Base-by-base conservation (phyloP, 371 early-diverging fungal species). In the Haplosporangium sp. region DNA sequence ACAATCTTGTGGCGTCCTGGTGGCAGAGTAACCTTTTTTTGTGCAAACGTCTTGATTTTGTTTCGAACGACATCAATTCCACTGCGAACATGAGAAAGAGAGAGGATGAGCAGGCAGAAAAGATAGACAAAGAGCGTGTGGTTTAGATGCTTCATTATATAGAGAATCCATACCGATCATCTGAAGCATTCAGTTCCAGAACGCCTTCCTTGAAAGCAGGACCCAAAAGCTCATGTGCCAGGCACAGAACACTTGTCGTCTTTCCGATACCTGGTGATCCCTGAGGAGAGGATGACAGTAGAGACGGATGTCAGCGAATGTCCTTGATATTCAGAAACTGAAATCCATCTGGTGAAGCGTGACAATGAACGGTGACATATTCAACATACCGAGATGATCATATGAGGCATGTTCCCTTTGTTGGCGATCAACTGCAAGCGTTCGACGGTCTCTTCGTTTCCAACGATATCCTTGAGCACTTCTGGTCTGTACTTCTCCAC, bases 181-280 rank as follows among this genome's bases (percentile, higher is more conserved):
- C 99, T 1, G 98, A 97, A 12, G 99, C 99, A 82, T 99, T 99
- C 59, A 99, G 83, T 82, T 99, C 98, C 53, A 98, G 80, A 6
- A 96, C 93, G 9, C 92, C 94, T 58, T 98, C 97, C 80, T 96
- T 96, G 80, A 89, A 92, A 7, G 90, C 83, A n/a, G 87, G 71
- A 1, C 95, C 95, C 6, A 98, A 87, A 56, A 96, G 84, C 69
- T 92, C 94, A 70, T 89, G 89, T 14, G 96, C 98, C 51, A 99
- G 85, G 62, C 98, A 96, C 40, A 95, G 83, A 48, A 99, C 95
- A 79, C 94, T 94, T 1, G 99, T 99, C 0, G 99, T 99, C 83
- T 99, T 99, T 66, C 99, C 99, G 62, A 99, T 99, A 69, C 99
- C 99, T 0, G 99, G 99, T 16, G 98, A 84, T 16, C 99, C 97